Percentiles rank a stretch among this genome's conserved stretches.
phyloP scores from a whole-genome alignment of 306 rosid species.

The Lathyrus sativus region DNA sequence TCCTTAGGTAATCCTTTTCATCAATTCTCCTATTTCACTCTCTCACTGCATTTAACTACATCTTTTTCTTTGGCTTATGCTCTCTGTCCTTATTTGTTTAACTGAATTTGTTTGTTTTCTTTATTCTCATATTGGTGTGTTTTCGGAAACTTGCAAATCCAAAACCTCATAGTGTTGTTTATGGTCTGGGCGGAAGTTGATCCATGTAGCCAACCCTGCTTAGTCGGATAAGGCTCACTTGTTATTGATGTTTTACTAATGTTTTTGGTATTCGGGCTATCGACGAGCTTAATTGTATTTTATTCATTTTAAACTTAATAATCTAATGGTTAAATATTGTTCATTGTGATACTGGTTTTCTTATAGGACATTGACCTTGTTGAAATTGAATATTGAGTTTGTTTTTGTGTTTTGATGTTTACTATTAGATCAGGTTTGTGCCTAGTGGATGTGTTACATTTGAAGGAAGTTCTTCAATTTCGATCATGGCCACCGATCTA shows the following conservation, averaged over 20 bases:
- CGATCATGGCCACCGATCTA: slow-evolving; percentile 48
- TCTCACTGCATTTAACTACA: slow-evolving; percentile 24
- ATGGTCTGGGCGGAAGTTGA: background rate
- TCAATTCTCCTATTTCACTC: slow-evolving; percentile 14
- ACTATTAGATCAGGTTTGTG: slow-evolving; percentile 37
- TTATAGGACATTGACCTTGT: background rate
- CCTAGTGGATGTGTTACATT: slow-evolving; percentile 32
- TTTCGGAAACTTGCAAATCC: slow-evolving; percentile 16
- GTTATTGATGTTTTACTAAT: too few relatives aligned
- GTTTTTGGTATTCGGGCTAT: background rate
- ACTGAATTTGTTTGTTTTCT: slow-evolving; percentile 34
- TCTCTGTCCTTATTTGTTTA: slow-evolving; percentile 28
- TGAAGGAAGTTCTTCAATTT: slow-evolving; percentile 33
- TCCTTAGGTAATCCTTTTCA: slow-evolving; percentile 32
- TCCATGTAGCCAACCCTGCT: too few relatives aligned
- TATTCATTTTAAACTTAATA: slow-evolving; percentile 4
- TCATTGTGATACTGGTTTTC: slow-evolving; percentile 5
- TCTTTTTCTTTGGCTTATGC: background rate
- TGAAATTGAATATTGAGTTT: slow-evolving; percentile 16
- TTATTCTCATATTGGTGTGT: slow-evolving; percentile 10
- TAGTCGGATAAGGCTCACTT: too few relatives aligned
- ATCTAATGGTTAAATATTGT: slow-evolving; percentile 9
- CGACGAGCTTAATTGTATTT: background rate
- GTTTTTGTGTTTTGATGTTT: slow-evolving; percentile 6
- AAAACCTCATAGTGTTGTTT: slow-evolving; percentile 4